Percentiles rank a stretch among this genome's conserved stretches.
Evolutionary conservation across 2,329 filamentous ascomycete genomes (phyloP).

Genomic region (Cryphonectria parasitica): DNA sequence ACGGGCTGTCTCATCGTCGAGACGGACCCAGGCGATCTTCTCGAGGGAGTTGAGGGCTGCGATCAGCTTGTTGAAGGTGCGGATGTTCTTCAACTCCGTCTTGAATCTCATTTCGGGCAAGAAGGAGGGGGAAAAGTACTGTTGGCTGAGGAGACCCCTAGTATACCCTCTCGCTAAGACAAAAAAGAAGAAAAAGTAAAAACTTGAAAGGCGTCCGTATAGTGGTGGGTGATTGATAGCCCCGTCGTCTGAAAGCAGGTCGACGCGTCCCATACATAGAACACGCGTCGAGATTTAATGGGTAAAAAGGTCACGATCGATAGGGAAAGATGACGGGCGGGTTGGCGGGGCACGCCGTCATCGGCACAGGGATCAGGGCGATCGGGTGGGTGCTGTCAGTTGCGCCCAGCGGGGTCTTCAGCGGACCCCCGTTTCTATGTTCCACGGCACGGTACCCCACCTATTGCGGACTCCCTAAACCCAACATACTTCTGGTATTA

Average conservation of each 20-base stretch:
- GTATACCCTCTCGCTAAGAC: neutral
- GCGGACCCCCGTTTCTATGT: neutral
- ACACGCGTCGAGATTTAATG: neutral
- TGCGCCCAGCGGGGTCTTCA: neutral
- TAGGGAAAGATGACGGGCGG: constrained; percentile 11
- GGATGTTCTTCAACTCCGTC: constrained; percentile 67
- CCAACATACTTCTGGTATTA: neutral
- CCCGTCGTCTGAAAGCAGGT: neutral
- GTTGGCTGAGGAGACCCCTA: neutral
- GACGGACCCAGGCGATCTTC: constrained; percentile 86
- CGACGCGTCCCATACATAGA: neutral
- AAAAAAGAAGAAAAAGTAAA: neutral
- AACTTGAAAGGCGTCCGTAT: neutral
- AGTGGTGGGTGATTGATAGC: neutral
- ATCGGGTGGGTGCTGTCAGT: constrained; percentile 4
- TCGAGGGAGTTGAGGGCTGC: constrained; percentile 69
- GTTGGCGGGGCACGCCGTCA: constrained; percentile 10
- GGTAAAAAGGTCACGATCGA: neutral
- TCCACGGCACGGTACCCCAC: neutral
- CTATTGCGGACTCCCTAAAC: neutral
- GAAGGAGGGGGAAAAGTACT: neutral
- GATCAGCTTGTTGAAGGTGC: constrained; percentile 68
- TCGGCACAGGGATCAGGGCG: constrained; percentile 3
- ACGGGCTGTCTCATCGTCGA: constrained; percentile 84
- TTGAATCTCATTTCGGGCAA: constrained; percentile 63